phyloP scores from a whole-genome alignment of 148 eudicot genomes.

The Pharnaceum exiguum region DNA sequence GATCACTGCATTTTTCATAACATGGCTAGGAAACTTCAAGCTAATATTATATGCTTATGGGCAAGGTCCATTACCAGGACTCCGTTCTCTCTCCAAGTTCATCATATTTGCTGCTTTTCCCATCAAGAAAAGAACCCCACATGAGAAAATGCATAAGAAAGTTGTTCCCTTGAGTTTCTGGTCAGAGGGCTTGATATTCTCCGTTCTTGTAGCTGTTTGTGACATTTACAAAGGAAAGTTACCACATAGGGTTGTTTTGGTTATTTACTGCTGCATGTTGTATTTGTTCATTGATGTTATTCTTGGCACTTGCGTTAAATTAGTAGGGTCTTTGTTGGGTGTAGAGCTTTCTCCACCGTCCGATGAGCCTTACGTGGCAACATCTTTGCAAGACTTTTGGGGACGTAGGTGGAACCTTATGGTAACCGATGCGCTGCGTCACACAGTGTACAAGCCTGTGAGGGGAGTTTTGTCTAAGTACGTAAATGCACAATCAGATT shows the following conservation, averaged over 20 bases:
- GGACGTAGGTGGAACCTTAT: slow-evolving; percentile 53
- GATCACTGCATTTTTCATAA: slow-evolving; percentile 21
- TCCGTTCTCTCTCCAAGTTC: slow-evolving; percentile 18
- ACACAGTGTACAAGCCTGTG: slow-evolving; percentile 34
- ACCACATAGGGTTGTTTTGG: slow-evolving; percentile 11
- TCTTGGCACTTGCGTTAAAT: slow-evolving; percentile 13
- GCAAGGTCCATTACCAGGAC: slow-evolving; percentile 5
- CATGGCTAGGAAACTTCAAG: slow-evolving; percentile 51
- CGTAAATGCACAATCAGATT: slow-evolving; percentile 6
- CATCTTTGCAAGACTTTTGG: slow-evolving; percentile 57
- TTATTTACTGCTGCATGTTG: slow-evolving; percentile 26
- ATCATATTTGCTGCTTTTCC: slow-evolving; percentile 14
- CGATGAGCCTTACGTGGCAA: slow-evolving; percentile 46
- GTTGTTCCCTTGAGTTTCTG: slow-evolving; percentile 24
- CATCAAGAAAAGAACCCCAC: slow-evolving; percentile 15
- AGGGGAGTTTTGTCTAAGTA: slow-evolving; percentile 9
- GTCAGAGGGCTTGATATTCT: slow-evolving; percentile 7
- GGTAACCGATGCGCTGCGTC: slow-evolving; percentile 29
- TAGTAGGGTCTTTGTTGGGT: slow-evolving; percentile 23
- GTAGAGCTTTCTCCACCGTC: slow-evolving; percentile 47
- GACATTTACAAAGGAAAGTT: slow-evolving; percentile 8
- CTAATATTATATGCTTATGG: slow-evolving; percentile 34
- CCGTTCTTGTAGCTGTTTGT: slow-evolving; percentile 14
- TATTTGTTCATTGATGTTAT: slow-evolving; percentile 39
- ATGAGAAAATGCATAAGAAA: not conserved